Evolutionary conservation across 2,329 filamentous ascomycete species (phyloP).

Genomic region (Chaetomium olivaceum): DNA sequence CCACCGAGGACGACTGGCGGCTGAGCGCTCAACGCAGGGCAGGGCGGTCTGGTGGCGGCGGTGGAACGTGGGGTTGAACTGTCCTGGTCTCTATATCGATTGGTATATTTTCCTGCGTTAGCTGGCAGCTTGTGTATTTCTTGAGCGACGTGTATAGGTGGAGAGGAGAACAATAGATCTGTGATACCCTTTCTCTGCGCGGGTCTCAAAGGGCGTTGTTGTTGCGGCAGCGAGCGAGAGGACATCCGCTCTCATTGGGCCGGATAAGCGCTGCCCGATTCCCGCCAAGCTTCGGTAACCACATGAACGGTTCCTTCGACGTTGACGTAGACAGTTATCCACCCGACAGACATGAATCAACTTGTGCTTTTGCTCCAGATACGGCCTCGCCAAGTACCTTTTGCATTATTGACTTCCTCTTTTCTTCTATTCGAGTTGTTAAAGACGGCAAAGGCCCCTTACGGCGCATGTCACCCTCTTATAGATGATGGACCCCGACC

Average conservation of each 20-base stretch:
- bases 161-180: constrained; percentile 2
- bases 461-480: no score
- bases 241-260: no score
- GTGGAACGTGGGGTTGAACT: constrained; percentile 85
- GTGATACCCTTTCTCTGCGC: constrained; percentile 15
- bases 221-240: neutral
- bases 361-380: neutral
- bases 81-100: constrained; percentile 28
- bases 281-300: neutral
- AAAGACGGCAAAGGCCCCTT: neutral
- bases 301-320: neutral
- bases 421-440: neutral
- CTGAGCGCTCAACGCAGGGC: constrained; percentile 83
- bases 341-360: neutral
- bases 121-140: neutral
- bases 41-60: constrained; percentile 77
- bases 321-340: neutral
- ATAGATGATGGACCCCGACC: constrained; percentile 8
- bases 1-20: constrained; percentile 92
- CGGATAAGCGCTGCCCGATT: neutral
- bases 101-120: neutral
- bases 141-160: neutral
- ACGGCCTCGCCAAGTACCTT: neutral
- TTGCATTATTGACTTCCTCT: neutral
- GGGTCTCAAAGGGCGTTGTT: neutral